phyloP scores from a whole-genome alignment of 2,329 filamentous ascomycete species.

The Penicillium vulpinum region DNA sequence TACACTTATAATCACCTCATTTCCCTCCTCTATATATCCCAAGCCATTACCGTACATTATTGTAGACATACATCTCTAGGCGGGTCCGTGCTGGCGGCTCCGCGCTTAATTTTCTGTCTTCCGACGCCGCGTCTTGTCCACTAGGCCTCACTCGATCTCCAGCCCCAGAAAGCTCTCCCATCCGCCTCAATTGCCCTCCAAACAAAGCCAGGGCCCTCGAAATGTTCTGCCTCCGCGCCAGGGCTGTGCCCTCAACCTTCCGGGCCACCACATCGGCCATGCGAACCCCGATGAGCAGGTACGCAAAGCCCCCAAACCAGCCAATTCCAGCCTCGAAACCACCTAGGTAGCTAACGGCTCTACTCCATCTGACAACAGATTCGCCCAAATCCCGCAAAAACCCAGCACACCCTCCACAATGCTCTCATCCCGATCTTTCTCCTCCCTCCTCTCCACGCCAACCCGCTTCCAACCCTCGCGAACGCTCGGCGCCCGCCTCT shows the following conservation, averaged over 20 bases:
- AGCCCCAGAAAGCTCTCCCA: slow-evolving; percentile 1
- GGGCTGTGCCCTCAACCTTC: slow-evolving; percentile 32
- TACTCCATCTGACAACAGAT: slow-evolving; percentile 2
- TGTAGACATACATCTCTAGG: slow-evolving; percentile 5
- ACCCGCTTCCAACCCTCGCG: slow-evolving; percentile 21
- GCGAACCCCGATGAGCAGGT: slow-evolving; percentile 25
- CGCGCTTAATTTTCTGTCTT: slow-evolving; percentile 36
- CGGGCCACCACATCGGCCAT: slow-evolving; percentile 26
- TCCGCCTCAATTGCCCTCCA: background rate
- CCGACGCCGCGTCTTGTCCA: slow-evolving; percentile 19
- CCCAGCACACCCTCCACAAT: slow-evolving; percentile 32
- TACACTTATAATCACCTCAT: background rate
- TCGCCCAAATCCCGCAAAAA: slow-evolving; percentile 19
- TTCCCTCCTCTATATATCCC: background rate
- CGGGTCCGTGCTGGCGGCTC: slow-evolving; percentile 35
- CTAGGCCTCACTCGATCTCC: slow-evolving; percentile 11
- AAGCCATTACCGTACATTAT: background rate
- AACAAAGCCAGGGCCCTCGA: slow-evolving; percentile 6
- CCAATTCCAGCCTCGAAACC: slow-evolving; percentile 1
- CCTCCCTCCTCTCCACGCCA: slow-evolving; percentile 39
- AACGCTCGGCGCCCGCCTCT: slow-evolving; percentile 31
- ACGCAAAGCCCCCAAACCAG: slow-evolving; percentile 11
- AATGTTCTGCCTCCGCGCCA: slow-evolving; percentile 39
- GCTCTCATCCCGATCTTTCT: slow-evolving; percentile 40
- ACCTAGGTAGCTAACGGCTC: slow-evolving; percentile 10